Base-by-base conservation (phyloP, 192 early-diverging fungal genomes). In the Mortierella hygrophila region DNA sequence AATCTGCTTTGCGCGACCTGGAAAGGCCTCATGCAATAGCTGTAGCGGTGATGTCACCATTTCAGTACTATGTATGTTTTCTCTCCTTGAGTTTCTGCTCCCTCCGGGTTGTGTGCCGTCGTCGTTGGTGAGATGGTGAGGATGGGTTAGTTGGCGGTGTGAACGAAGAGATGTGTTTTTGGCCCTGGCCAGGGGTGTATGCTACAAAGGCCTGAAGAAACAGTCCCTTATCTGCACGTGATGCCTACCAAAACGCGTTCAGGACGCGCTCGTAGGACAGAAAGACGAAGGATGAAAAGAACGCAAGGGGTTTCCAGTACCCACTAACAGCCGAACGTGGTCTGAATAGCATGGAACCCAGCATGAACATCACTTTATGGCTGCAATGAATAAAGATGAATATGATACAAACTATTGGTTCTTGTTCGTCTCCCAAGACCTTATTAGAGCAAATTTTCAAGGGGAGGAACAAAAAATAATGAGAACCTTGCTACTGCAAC, bases 1-100 rank as follows among this genome's bases (percentile, higher is more conserved):
- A 55, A 91, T 91, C 65, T 91, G 88, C 46, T 83, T 79, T 26
- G 83, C 55, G 4, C 90, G 72, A 38, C 90, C 90, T 38, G 90
- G 90, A 78, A 88, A 90, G 52, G 69, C 72, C 40, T 78, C 40
- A 63, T 81, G 70, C 29, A 90, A 69, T 18, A 83, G 82, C n/a
- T 78, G 70, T 49, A 21, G 69, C 6, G 37, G 29, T 35, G 23
- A 52, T 54, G 35, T 32, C 20, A 52, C 38, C 70, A 79, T 79
- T 79, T 21, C 29, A 18, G 49, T 5, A 49, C 35, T 55, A 40
- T 2, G 20, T n/a, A 20, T 40, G 26, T 7, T 9, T 26, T 60
- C 29, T 15, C 26, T 32, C 29, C 26, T 29, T 29, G 10, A 35
- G 11, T 26, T 65, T 26, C 29, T 65, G 11, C 4, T 65, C 60